phyloP scores from a whole-genome alignment of 306 rosid species.

The Dalbergia oliveri region DNA sequence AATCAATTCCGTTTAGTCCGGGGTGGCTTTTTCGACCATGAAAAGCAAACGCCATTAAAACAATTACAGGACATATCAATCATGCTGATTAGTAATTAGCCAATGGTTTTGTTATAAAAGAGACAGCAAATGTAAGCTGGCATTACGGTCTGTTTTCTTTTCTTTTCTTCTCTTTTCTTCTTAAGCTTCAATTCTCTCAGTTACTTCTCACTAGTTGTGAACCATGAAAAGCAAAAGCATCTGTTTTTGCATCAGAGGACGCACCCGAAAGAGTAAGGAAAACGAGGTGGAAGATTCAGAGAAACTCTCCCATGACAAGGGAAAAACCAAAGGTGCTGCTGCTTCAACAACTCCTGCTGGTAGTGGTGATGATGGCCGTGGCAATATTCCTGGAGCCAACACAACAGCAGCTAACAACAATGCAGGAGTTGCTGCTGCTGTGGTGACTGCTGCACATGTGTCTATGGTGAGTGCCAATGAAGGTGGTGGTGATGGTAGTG shows the following conservation, averaged over 20 bases:
- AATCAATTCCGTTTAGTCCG: conserved; percentile 36
- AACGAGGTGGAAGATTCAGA: conserved; percentile 43
- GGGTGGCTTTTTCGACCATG: conserved; percentile 24
- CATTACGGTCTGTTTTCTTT: conserved; percentile 12
- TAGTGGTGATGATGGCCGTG: conserved; percentile 38
- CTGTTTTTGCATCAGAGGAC: conserved; percentile 64
- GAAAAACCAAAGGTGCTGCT: conserved; percentile 41
- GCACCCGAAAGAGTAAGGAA: conserved; percentile 47
- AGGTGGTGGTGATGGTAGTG: conserved; percentile 50
- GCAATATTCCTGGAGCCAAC: conserved; percentile 38
- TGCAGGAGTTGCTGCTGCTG: conserved; percentile 48
- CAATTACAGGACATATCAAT: conserved; percentile 39
- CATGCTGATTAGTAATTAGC: conserved; percentile 8
- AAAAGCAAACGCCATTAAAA: conserved; percentile 37
- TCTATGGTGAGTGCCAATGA: conserved; percentile 40
- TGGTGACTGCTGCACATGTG: conserved; percentile 39
- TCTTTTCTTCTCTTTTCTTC: background rate
- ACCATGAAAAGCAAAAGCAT: conserved; percentile 62
- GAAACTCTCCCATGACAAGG: conserved; percentile 45
- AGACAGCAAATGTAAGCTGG: conserved; percentile 6
- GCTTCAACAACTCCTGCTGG: conserved; percentile 33
- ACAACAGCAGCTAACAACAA: conserved; percentile 18
- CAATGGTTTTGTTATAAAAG: conserved; percentile 1
- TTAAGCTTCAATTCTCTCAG: background rate
- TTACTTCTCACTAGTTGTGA: background rate